phyloP scores from a whole-genome alignment of 2,329 filamentous ascomycete species.

The Teratosphaeria destructans region DNA sequence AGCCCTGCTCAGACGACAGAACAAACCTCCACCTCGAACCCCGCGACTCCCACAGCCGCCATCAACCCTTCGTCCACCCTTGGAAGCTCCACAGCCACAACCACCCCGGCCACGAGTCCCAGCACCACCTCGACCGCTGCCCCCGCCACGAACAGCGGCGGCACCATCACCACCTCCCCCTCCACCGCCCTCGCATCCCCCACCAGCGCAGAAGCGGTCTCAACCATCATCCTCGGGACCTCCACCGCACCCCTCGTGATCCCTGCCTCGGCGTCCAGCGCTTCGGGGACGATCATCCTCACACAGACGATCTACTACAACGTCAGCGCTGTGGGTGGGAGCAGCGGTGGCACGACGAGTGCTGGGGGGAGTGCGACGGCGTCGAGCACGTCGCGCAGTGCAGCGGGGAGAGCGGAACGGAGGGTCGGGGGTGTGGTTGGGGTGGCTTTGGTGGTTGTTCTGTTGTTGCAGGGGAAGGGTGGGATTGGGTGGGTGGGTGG shows the following conservation, averaged over 20 bases:
- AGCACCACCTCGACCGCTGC: neutral
- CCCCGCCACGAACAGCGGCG: too few species aligned
- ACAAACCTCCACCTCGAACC: neutral
- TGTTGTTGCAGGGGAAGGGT: neutral
- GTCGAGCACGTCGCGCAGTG: neutral
- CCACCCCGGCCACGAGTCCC: neutral
- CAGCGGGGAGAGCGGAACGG: neutral
- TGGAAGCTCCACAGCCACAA: neutral
- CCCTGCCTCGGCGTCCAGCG: neutral
- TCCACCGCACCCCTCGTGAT: neutral
- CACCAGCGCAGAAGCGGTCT: neutral
- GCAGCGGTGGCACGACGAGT: neutral
- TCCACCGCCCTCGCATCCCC: neutral
- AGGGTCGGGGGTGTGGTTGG: neutral
- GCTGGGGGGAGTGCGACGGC: neutral
- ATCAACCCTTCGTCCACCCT: neutral
- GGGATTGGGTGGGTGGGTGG: too few species aligned
- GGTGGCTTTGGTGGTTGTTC: neutral
- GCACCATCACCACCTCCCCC: neutral
- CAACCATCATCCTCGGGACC: neutral
- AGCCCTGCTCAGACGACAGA: neutral
- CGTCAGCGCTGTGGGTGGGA: neutral
- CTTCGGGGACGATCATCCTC: neutral
- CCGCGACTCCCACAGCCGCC: neutral
- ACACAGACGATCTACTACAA: conserved; percentile 2